Base-by-base conservation (phyloP, 2,329 filamentous ascomycete species). In the Penicillium rolfsii region DNA sequence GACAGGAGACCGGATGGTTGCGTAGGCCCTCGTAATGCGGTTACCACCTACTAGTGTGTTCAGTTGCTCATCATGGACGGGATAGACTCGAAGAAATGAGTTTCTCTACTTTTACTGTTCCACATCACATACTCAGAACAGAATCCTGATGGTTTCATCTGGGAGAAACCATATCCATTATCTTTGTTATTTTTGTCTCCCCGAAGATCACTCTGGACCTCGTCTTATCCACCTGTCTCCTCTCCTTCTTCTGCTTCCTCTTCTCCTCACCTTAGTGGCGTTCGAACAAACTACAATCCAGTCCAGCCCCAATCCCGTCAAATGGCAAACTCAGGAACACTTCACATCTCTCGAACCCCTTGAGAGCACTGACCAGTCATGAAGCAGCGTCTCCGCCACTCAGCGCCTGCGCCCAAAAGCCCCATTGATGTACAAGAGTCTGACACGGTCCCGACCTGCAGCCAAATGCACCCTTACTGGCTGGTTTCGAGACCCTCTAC, bases 1-100 rank as follows among this genome's bases (percentile, higher is more conserved):
- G 52, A 53, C 35, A 28, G 16, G 41, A 9, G 57, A 46, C 49
- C 66, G 64, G 69, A 65, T 69, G 62, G 61, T 67, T 71, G 71
- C 66, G 67, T 71, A 64, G 58, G 11, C 49, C 41, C 16, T 33
- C 35, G 64, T 65, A 65, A 61, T 64, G 61, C 56, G 57, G 30
- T 60, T 63, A 58, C 60, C 60, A 59, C 30, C 12, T 33, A 33
- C 30, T 11, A 33, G 8, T 33, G 19, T 33, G 9, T 2, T 33
- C 4, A 33, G 8, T 33, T 33, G 4, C 9, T 33, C 30, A 33
- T 33, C 30, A 33, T 33, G 4, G 30, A 33, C 30, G 30, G 30
- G 9, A 33, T 33, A 11, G 30, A 11, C 30, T 11, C 19, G 19
- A 33, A 33, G 30, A 33, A 11, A 33, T 36, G 5, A 36, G 19